These are phyloP conservation scores for Sequoia sempervirens DNA, from an alignment of 75 land plant genomes.

Conservation along the genomic window DNA sequence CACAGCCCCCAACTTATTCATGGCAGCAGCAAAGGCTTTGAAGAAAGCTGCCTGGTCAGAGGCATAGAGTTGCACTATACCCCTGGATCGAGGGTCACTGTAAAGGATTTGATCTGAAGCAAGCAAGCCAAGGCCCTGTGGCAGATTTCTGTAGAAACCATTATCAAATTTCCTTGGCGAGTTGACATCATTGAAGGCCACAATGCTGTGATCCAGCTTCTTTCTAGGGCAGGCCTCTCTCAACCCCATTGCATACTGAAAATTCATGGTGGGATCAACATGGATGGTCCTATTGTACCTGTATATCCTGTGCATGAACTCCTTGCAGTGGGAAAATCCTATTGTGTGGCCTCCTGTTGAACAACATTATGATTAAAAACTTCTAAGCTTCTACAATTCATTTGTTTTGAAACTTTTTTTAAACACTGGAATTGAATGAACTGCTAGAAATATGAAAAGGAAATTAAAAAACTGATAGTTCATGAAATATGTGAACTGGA, in stretches of 20 bases:
- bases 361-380: too few species aligned
- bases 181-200: constrained; percentile 55
- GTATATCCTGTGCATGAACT: constrained; percentile 42
- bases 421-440: neutral
- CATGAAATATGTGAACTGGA: neutral
- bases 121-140: constrained; percentile 49
- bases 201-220: constrained; percentile 31
- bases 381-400: neutral
- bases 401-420: neutral
- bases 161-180: constrained; percentile 68
- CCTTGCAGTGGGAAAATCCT: constrained; percentile 71
- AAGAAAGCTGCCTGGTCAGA: constrained; percentile 43
- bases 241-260: constrained; percentile 37
- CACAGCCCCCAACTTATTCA: constrained; percentile 43
- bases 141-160: constrained; percentile 43
- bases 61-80: constrained; percentile 31
- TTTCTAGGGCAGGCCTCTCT: constrained; percentile 42
- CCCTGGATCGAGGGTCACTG: constrained; percentile 42
- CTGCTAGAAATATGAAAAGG: too few species aligned
- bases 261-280: constrained; percentile 42
- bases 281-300: constrained; percentile 4
- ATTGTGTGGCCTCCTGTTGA: constrained; percentile 62
- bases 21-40: constrained; percentile 40
- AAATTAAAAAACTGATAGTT: neutral
- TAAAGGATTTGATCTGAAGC: constrained; percentile 38